A percentile compares a stretch with the other conserved stretches of the same genome.
phyloP scores from a whole-genome alignment of 371 early-diverging fungal species.

The Saksenaea oblongispora region DNA sequence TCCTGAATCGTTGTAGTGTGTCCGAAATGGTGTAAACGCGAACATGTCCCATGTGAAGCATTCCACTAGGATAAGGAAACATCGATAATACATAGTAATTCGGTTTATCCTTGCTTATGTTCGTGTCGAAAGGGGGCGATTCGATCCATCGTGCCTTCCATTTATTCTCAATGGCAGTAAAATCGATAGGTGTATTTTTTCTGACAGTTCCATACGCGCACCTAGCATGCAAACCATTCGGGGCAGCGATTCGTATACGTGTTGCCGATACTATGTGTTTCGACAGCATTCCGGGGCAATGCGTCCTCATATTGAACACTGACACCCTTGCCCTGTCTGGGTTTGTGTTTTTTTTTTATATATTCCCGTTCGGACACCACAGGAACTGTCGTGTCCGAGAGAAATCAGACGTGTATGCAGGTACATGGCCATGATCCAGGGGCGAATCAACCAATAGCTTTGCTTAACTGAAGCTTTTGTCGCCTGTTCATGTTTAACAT shows the following conservation, averaged over 20 bases:
- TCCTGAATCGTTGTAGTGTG: conserved; percentile 77
- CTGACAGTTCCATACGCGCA: conserved; percentile 1
- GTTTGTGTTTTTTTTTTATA: no score
- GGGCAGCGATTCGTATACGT: not conserved
- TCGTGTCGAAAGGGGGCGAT: conserved; percentile 8
- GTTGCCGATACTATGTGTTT: not conserved
- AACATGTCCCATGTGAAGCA: conserved; percentile 94
- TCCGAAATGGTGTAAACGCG: conserved; percentile 93
- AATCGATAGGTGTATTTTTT: conserved; percentile 28
- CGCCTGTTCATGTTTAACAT: no score
- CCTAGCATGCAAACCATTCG: not conserved
- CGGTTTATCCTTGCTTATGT: conserved; percentile 24
- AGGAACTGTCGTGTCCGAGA: no score
- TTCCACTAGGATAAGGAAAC: conserved; percentile 96
- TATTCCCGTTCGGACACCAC: no score
- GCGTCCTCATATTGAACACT: not conserved
- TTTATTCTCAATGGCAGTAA: conserved; percentile 54
- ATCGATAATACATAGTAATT: conserved; percentile 86
- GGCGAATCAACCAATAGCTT: no score
- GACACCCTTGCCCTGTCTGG: not conserved
- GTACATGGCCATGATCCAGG: no score
- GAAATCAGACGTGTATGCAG: no score
- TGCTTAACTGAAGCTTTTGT: no score
- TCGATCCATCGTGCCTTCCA: conserved; percentile 62
- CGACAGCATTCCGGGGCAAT: not conserved